Base-by-base conservation (phyloP, 768 basidiomycete species). In the Tephrocybe sp. region DNA sequence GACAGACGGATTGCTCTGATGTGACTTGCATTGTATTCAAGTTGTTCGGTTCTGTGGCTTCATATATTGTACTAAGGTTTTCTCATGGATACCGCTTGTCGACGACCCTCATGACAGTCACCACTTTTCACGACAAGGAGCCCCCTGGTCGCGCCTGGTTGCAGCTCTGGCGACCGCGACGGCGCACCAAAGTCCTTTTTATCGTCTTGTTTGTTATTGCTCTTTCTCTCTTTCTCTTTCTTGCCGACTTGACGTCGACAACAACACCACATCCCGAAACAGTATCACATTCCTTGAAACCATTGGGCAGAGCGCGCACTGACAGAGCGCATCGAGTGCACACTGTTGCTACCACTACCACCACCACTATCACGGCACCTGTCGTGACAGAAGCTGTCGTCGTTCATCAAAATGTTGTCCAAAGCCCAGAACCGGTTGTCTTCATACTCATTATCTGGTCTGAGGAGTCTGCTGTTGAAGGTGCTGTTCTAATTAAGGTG, bases 391-490 rank as follows among this genome's bases (percentile, higher is more conserved):
- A 54, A 49, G 60, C 53, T 21, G 52, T 40, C 24, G 37, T 34
- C 26, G 18, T 53, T 8, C 30, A 35, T 36, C 31, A 54, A 22
- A 18, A 41, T 24, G 42, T 35, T 16, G 30, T 43, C 34, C 22
- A 42, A 16, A 47, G 13, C 21, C 38, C 46, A 19, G 68, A 71
- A 18, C 67, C 76, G n/a, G 60, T 74, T 22, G 66, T 67, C 1
- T 77, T 76, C 46, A 62, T 70, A 3, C 61, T 76, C 35, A 69
- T 77, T 43, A 73, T 75, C 65, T 75, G 72, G 66, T 73, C 71
- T 5, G 65, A 68, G 42, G 53, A 63, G 44, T 71, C 76, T 26
- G 74, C 74, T 1, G 53, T 61, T 13, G 75, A 77, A 56, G 74
- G 72, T 4, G 69, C 73, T 25, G 53, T 75, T 8, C 60, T 75